Conservation (phyloP, 192 early-diverging fungal genomes). For the Allomyces macrogynus region DNA sequence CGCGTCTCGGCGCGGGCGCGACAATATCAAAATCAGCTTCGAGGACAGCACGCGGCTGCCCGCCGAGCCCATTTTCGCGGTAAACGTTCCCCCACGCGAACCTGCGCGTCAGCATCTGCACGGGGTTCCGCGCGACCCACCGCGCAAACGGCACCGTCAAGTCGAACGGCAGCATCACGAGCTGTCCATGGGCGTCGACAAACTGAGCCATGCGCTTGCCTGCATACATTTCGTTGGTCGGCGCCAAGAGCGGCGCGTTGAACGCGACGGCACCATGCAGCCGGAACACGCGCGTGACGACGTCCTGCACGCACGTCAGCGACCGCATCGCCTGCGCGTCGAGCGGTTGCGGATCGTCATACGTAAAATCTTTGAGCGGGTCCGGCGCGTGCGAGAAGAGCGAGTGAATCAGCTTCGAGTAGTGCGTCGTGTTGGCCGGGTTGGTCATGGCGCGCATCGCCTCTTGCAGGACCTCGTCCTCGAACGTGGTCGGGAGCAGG, state of each 20-base stretch:
- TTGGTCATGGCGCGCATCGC: slow-evolving; percentile 80
- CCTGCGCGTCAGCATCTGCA: slow-evolving; percentile 48
- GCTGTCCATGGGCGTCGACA: slow-evolving; percentile 57
- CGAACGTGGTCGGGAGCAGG: slow-evolving; percentile 57
- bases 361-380: slow-evolving; percentile 74
- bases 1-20: slow-evolving; percentile 17
- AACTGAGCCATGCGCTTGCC: slow-evolving; percentile 52
- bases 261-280: slow-evolving; percentile 71
- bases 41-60: slow-evolving; percentile 53
- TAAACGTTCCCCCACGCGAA: slow-evolving; percentile 72
- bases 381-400: slow-evolving; percentile 58
- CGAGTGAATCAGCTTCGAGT: slow-evolving; percentile 52
- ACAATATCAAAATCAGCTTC: slow-evolving; percentile 90
- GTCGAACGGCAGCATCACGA: slow-evolving; percentile 76
- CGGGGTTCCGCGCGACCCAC: slow-evolving; percentile 50
- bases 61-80: slow-evolving; percentile 55
- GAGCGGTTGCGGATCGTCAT: slow-evolving; percentile 22
- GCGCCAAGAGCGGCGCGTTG: slow-evolving; percentile 59
- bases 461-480: slow-evolving; percentile 78
- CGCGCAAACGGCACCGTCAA: slow-evolving; percentile 81
- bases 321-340: background rate
- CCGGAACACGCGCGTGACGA: slow-evolving; percentile 47
- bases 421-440: slow-evolving; percentile 64
- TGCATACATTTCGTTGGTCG: slow-evolving; percentile 45
- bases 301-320: background rate